Percentiles rank a stretch among this genome's conserved stretches.
Evolutionary conservation across 495 filamentous ascomycete species (phyloP).

Genomic region (Aspergillus ellipticus): DNA sequence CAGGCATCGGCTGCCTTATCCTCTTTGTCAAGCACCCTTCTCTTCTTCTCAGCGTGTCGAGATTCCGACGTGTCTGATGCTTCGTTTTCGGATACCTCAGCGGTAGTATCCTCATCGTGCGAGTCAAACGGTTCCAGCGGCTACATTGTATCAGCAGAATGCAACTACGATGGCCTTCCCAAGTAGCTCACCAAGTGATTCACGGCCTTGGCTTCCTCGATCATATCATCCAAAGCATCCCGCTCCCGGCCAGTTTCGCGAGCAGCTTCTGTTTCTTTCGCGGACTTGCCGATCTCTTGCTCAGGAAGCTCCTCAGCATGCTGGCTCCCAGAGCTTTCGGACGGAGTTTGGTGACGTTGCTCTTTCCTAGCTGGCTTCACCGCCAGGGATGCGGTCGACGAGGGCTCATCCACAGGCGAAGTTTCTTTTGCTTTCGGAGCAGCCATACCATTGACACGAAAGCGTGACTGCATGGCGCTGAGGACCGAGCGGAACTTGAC

Average conservation of each 20-base stretch:
- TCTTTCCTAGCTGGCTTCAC: conserved; percentile 28
- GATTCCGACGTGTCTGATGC: conserved; percentile 16
- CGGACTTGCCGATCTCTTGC: background rate
- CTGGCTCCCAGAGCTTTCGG: conserved; percentile 8
- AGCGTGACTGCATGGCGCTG: conserved; percentile 54
- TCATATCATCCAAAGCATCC: conserved; percentile 56
- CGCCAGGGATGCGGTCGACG: conserved; percentile 15
- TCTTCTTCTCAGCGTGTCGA: conserved; percentile 29
- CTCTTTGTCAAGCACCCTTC: conserved; percentile 14
- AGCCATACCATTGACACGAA: conserved; percentile 49
- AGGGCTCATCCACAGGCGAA: background rate
- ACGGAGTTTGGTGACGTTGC: conserved; percentile 14
- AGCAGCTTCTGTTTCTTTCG: background rate
- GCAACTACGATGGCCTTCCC: background rate
- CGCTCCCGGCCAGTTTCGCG: conserved; percentile 16
- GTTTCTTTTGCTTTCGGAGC: conserved; percentile 5
- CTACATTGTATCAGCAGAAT: conserved; percentile 17
- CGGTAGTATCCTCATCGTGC: conserved; percentile 19
- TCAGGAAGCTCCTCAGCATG: background rate
- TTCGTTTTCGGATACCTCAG: conserved; percentile 21
- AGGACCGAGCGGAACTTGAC: conserved; percentile 58
- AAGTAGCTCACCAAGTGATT: conserved; percentile 48
- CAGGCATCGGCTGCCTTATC: conserved; percentile 22
- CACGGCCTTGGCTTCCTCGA: conserved; percentile 51
- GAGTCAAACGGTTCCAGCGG: conserved; percentile 39